Evolutionary conservation across 2,329 filamentous ascomycete genomes (phyloP).

Genomic region (Dothistroma pini): DNA sequence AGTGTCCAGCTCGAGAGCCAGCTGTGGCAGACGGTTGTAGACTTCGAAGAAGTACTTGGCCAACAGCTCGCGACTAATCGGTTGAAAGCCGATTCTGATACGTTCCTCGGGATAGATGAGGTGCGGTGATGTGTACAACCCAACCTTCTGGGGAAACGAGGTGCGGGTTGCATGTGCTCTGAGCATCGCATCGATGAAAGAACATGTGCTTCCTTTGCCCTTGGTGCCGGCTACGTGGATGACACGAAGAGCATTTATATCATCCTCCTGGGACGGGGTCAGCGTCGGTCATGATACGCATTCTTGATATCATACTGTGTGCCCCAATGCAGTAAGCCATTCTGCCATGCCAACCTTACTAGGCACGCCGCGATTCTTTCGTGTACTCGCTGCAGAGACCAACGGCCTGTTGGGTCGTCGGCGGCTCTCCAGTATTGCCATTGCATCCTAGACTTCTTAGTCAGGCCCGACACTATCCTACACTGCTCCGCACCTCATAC

Average conservation of each 20-base stretch:
- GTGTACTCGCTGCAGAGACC: neutral
- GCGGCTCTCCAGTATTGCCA: neutral
- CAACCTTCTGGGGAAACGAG: conserved; percentile 45
- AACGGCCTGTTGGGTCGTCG: neutral
- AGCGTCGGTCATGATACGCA: neutral
- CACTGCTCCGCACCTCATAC: neutral
- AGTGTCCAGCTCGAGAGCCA: conserved; percentile 40
- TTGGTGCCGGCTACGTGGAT: conserved; percentile 92
- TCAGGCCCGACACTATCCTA: neutral
- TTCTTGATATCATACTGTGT: conserved; percentile 16
- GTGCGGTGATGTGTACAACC: conserved; percentile 82
- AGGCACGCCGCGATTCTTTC: conserved; percentile 19
- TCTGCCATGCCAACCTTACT: conserved; percentile 25
- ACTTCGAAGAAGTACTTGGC: conserved; percentile 76
- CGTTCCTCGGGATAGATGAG: conserved; percentile 76
- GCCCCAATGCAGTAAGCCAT: conserved; percentile 25
- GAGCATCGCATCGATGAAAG: conserved; percentile 74
- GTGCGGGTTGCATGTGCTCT: conserved; percentile 47
- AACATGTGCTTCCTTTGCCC: conserved; percentile 84
- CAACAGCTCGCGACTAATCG: conserved; percentile 64
- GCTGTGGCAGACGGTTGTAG: conserved; percentile 60
- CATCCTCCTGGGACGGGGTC: conserved; percentile 13
- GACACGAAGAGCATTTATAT: conserved; percentile 32
- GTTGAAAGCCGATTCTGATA: conserved; percentile 70
- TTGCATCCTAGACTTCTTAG: neutral